phyloP scores from a whole-genome alignment of 768 basidiomycete genomes.

The Suillus americanus region DNA sequence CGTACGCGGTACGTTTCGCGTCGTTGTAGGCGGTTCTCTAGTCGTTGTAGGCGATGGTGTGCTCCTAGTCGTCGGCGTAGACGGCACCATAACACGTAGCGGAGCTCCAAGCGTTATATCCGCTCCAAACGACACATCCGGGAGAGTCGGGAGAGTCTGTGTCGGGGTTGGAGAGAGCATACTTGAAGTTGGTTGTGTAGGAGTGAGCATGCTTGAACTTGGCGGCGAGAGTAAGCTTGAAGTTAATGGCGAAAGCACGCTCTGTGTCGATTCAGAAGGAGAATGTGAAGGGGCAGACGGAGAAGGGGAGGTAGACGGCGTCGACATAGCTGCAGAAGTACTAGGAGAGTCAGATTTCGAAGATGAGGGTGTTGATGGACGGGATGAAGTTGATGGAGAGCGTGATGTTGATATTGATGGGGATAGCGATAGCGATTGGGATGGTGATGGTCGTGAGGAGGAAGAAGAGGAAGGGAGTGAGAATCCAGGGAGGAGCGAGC shows the following conservation, averaged over 20 bases:
- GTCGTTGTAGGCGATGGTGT: not conserved
- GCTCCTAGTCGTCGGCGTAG: not conserved
- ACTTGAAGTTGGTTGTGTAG: not conserved
- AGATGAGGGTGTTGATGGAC: conserved; percentile 18
- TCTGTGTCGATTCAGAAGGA: conserved; percentile 1
- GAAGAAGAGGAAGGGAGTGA: not conserved
- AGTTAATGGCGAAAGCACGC: not conserved
- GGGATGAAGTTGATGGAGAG: conserved; percentile 18
- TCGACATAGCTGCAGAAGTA: not conserved
- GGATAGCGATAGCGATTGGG: not conserved
- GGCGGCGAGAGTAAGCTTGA: not conserved
- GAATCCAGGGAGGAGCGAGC: not conserved
- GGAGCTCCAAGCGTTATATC: conserved; percentile 19
- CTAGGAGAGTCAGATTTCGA: not conserved
- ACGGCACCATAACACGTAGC: not conserved
- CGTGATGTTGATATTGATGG: not conserved
- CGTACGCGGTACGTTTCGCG: not conserved
- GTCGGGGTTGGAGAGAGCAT: not conserved
- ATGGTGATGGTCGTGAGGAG: not conserved
- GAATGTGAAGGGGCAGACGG: conserved; percentile 7
- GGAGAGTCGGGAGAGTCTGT: conserved; percentile 7
- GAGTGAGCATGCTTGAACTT: not conserved
- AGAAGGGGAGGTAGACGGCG: conserved; percentile 8
- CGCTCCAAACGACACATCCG: conserved; percentile 20
- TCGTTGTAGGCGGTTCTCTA: not conserved